phyloP scores from a whole-genome alignment of 2,329 filamentous ascomycete genomes.

The Aspergillus spinulosporus region DNA sequence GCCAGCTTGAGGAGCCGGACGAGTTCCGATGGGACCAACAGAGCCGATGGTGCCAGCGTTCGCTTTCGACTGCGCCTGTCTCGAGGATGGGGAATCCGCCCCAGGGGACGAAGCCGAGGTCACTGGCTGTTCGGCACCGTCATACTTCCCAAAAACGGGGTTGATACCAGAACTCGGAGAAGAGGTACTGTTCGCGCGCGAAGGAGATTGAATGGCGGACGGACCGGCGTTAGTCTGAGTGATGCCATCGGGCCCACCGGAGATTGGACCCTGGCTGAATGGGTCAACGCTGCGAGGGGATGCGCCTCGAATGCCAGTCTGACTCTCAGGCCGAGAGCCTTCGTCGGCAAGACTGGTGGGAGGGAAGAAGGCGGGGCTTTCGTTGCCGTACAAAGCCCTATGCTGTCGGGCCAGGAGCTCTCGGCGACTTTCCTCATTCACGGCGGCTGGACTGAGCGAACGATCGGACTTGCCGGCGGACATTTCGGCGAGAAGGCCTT shows the following conservation, averaged over 20 bases:
- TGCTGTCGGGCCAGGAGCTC: constrained; percentile 95
- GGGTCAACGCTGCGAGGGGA: constrained; percentile 81
- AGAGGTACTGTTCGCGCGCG: constrained; percentile 78
- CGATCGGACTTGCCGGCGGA: constrained; percentile 78
- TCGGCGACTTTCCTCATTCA: constrained; percentile 94
- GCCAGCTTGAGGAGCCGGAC: constrained; percentile 65
- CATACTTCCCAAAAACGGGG: constrained; percentile 58
- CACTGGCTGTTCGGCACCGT: constrained; percentile 63
- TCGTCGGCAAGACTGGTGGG: constrained; percentile 69
- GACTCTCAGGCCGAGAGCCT: constrained; percentile 64
- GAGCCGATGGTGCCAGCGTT: constrained; percentile 58
- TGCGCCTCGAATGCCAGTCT: constrained; percentile 66
- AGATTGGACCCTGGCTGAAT: constrained; percentile 54
- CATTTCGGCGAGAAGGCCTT: constrained; percentile 67
- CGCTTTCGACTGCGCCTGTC: constrained; percentile 58
- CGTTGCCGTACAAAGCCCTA: constrained; percentile 84
- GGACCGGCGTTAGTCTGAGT: constrained; percentile 46
- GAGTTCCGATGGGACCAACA: constrained; percentile 91
- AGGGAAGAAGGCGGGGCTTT: constrained; percentile 66
- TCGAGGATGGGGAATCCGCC: constrained; percentile 68
- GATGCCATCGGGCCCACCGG: constrained; percentile 52
- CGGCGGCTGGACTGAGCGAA: constrained; percentile 76
- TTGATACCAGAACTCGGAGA: constrained; percentile 61
- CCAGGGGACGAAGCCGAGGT: constrained; percentile 85
- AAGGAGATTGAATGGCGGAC: constrained; percentile 54